Percentiles rank a stretch among this genome's conserved stretches.
Evolutionary conservation across 148 eudicot genomes (phyloP).

Genomic region (Heliosperma pusillum): DNA sequence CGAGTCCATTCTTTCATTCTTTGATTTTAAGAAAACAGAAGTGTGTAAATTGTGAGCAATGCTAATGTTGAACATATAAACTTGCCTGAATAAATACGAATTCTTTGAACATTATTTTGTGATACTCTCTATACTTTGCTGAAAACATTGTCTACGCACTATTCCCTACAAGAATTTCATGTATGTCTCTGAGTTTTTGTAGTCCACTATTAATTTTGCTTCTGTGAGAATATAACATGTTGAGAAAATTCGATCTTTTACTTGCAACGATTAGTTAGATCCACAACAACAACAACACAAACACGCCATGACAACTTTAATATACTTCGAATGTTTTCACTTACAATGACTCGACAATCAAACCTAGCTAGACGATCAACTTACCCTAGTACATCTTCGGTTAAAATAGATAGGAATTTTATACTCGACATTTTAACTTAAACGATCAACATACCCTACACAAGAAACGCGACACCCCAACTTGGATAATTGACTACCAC

Average conservation of each 20-base stretch:
- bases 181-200: too few species aligned
- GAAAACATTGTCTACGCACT: too few species aligned
- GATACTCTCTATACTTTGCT: neutral
- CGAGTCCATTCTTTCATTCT: neutral
- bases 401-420: too few species aligned
- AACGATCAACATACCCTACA: neutral
- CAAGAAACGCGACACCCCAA: neutral
- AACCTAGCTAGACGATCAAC: too few species aligned
- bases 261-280: neutral
- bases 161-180: too few species aligned
- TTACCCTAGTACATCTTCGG: too few species aligned
- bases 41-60: neutral
- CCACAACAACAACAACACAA: neutral
- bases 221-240: too few species aligned
- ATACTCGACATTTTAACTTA: too few species aligned
- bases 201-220: too few species aligned
- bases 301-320: neutral
- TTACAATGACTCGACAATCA: neutral
- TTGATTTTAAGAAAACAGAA: neutral
- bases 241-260: too few species aligned
- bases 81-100: neutral
- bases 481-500: neutral
- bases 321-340: neutral
- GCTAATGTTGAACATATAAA: neutral
- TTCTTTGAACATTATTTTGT: neutral